Evolutionary conservation across 75 land plant species (phyloP), one percentile per base, ranked within the genome.

Genomic region (Azolla pinnata): DNA sequence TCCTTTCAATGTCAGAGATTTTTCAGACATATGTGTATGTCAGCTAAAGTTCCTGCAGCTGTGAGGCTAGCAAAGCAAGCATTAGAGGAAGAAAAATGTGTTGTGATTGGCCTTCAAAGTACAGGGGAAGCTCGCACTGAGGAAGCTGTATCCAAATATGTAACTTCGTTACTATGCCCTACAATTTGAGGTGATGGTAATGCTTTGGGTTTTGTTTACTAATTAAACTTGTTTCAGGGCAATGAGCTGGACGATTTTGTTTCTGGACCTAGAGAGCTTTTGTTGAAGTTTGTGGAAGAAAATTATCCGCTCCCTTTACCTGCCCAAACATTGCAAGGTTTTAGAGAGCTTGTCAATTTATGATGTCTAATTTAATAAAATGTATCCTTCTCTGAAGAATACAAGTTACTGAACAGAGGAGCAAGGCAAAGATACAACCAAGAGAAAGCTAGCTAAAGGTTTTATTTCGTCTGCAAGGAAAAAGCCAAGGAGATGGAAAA

Each of bases 121-220:
- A 91, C 97, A 54, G 97, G 97, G 56, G 97, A 91, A 74, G 97
- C 97, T 44, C 79, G 97, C 16, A 91, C 97, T 21, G 97, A 91
- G 75, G 97, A 91, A 67, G 93, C 93, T 59, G 86, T 91, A 20
- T 74, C 77, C 56, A 91, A 91, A 84, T 81, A 91, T 81, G 97
- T 91, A 54, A n/a, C 38, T 56, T 31, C 19, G 33, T 65, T 20
- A 24, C 38, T 44, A n/a, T n/a, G n/a, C n/a, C n/a, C n/a, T n/a
- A n/a, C n/a, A n/a, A n/a, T n/a, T n/a, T n/a, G n/a, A n/a, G n/a
- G n/a, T n/a, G n/a, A n/a, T n/a, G n/a, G n/a, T n/a, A n/a, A n/a
- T n/a, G n/a, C n/a, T n/a, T n/a, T n/a, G n/a, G n/a, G n/a, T n/a
- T n/a, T n/a, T n/a, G n/a, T n/a, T n/a, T n/a, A 17, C 1, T 50